phyloP scores from a whole-genome alignment of 2,329 filamentous ascomycete genomes.

The Hypoxylon sp. region DNA sequence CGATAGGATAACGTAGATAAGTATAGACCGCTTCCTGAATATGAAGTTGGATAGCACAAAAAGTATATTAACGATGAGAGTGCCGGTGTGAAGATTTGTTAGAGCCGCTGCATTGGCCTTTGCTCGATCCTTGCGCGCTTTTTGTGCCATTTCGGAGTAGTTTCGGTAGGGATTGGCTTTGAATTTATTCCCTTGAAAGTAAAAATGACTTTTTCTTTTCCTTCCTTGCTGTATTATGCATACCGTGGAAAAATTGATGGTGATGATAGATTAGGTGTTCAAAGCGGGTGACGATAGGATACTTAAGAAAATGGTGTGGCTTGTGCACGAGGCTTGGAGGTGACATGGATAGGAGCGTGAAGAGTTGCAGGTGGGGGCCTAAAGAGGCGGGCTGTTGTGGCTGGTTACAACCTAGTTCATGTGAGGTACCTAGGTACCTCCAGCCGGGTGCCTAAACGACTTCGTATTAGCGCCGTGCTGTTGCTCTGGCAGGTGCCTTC shows the following conservation, averaged over 20 bases:
- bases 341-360: conserved; percentile 15
- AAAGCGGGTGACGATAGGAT: background rate
- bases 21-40: conserved; percentile 72
- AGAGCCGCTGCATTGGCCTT: conserved; percentile 83
- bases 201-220: background rate
- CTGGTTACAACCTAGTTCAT: no score
- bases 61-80: conserved; percentile 76
- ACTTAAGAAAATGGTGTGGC: conserved; percentile 23
- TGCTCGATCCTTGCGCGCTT: conserved; percentile 75
- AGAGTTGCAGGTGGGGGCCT: conserved; percentile 31
- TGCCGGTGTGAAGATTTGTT: conserved; percentile 84
- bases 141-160: conserved; percentile 66
- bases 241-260: background rate
- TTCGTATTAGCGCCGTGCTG: conserved; percentile 49
- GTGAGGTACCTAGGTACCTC: background rate
- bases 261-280: conserved; percentile 14
- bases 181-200: background rate
- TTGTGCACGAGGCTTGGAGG: conserved; percentile 31
- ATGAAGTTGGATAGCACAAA: conserved; percentile 81
- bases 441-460: conserved; percentile 12
- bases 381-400: conserved; percentile 14
- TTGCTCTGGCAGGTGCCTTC: conserved; percentile 55
- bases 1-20: conserved; percentile 79
- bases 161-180: background rate
- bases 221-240: background rate